Percentiles rank a stretch among this genome's conserved stretches.
Evolutionary conservation across 148 eudicot species (phyloP).

Genomic region (Gaultheria prostrata): DNA sequence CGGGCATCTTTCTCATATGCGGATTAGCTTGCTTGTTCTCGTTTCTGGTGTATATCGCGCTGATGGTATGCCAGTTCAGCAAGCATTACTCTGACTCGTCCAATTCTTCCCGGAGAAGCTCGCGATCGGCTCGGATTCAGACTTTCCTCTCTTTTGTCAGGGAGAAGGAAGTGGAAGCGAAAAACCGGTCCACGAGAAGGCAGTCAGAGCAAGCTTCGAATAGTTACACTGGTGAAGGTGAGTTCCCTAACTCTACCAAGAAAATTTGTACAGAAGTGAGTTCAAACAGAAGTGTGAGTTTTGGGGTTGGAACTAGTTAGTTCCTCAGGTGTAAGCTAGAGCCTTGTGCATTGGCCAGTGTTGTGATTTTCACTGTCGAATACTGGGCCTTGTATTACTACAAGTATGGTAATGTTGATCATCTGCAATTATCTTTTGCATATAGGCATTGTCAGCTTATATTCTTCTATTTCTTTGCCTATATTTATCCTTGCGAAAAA

Average conservation of each 20-base stretch:
- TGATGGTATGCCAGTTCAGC: slow-evolving; percentile 37
- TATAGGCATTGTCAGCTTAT: background rate
- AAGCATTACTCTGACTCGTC: slow-evolving; percentile 27
- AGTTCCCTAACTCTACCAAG: background rate
- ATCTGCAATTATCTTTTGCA: background rate
- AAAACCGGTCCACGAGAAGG: slow-evolving; percentile 42
- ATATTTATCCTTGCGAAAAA: background rate
- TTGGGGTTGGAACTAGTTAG: background rate
- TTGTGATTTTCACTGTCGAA: background rate
- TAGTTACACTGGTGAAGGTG: slow-evolving; percentile 12
- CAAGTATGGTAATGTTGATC: background rate
- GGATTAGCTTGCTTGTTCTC: slow-evolving; percentile 52
- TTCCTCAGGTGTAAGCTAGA: background rate
- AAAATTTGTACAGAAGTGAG: slow-evolving; percentile 1
- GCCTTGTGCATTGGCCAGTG: background rate
- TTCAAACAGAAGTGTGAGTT: slow-evolving; percentile 17
- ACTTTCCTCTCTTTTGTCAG: slow-evolving; percentile 57
- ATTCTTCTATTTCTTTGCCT: background rate
- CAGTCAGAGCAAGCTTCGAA: slow-evolving; percentile 34
- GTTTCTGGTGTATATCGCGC: slow-evolving; percentile 35
- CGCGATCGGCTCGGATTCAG: slow-evolving; percentile 34
- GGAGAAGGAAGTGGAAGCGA: slow-evolving; percentile 51
- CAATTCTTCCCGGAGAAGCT: slow-evolving; percentile 15
- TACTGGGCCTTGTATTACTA: background rate
- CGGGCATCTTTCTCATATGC: slow-evolving; percentile 54